phyloP scores from a whole-genome alignment of 73 alveolate species.

The Stentor roeselii region DNA sequence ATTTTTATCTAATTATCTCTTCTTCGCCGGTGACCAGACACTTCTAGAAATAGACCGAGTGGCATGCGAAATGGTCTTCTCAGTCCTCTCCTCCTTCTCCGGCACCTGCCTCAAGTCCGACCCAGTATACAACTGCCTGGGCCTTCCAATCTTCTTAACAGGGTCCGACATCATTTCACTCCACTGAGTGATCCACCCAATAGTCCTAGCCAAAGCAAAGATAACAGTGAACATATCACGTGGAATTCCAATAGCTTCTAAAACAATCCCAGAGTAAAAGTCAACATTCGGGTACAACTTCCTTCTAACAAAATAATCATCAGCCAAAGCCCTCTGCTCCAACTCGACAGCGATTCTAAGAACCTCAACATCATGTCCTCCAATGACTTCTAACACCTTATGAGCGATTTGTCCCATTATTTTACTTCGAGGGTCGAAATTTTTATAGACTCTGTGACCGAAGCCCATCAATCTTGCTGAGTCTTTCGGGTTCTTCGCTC shows the following conservation, averaged over 20 bases:
- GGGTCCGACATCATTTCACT: conserved; percentile 88
- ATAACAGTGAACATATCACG: conserved; percentile 92
- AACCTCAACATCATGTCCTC: conserved; percentile 36
- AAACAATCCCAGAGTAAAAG: conserved; percentile 79
- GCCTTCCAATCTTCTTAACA: conserved; percentile 74
- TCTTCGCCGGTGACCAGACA: no score
- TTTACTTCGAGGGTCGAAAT: conserved; percentile 67
- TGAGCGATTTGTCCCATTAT: conserved; percentile 53
- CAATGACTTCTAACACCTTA: conserved; percentile 34
- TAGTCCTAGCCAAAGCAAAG: conserved; percentile 91
- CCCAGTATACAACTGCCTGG: conserved; percentile 79
- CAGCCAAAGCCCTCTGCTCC: conserved; percentile 79
- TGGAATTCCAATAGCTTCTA: conserved; percentile 89
- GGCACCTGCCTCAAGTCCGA: conserved; percentile 37
- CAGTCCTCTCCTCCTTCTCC: conserved; percentile 52
- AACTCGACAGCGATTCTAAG: conserved; percentile 36
- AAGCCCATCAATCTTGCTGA: conserved; percentile 93
- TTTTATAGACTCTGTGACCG: conserved; percentile 96
- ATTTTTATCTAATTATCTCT: no score
- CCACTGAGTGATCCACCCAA: conserved; percentile 96
- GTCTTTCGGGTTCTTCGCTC: conserved; percentile 68
- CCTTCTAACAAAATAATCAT: conserved; percentile 80
- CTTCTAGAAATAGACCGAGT: no score
- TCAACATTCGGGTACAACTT: conserved; percentile 95
- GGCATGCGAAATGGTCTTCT: no score